Evolutionary conservation across 2,329 filamentous ascomycete genomes (phyloP), one percentile per base, ranked within the genome.

Genomic region (Didymella segeticola): DNA sequence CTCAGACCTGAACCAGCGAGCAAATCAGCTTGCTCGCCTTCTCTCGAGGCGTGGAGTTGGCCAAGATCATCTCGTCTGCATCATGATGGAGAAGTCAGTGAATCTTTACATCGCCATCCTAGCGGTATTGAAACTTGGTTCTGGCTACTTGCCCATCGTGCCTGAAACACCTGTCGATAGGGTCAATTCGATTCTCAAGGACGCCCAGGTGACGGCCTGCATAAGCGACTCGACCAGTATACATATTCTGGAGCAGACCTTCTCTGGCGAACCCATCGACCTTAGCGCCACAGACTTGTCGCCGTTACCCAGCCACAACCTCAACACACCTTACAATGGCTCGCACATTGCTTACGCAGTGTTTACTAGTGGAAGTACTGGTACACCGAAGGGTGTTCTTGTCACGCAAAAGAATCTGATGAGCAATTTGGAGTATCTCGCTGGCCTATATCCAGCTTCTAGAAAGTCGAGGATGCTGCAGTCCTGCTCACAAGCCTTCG

Each of bases 321-420:
- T 70, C 6, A 52, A 68, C 1, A 70, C 78, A 1, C 41, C 64
- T 0, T 72, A 78, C 3, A 69, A 82, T 39, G 75, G 78, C 0
- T 77, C 80, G 1, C 77, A 85, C 12, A 69, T 90, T 2, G 87
- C 90, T 6, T 96, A 96, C 68, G 84, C 89, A 15, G 87, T 96
- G 1, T 96, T 90, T 70, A 96, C 90, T 0, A 92, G 89, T 20
- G 92, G 92, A 3, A 93, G 88, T 31, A 96, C 91, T 0, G 91
- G 90, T 0, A 79, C 78, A 1, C 91, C 90, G 0, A 96, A 96
- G 67, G 90, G 90, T 2, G 89, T 96, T 3, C 62, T 89, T 4
- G 83, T 96, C 17, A 91, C 89, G 0, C 88, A 93, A 60, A 78
- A 82, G 33, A 96, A 91, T 63, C 82, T 96, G 34, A 78, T 88